These are phyloP conservation scores for Pythium apleroticum DNA, from an alignment of 352 stramenopile species.

Conservation along the genomic window DNA sequence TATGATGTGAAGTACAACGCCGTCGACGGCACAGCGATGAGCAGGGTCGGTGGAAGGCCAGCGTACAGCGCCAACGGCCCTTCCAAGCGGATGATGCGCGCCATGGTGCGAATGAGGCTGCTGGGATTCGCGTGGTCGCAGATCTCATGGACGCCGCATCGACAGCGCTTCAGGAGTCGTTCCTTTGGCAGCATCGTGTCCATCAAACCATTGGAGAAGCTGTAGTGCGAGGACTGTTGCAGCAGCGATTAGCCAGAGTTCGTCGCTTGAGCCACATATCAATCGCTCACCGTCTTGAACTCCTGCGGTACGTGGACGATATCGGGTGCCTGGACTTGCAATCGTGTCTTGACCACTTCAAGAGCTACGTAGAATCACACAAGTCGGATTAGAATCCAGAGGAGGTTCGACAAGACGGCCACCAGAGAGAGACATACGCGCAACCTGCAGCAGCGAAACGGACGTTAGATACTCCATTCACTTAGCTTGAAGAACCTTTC, in stretches of 20 bases:
- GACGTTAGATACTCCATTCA: constrained; percentile 1
- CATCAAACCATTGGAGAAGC: constrained; percentile 80
- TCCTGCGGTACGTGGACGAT: constrained; percentile 48
- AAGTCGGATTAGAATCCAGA: constrained; percentile 5
- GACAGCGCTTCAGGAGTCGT: constrained; percentile 48
- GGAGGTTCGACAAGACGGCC: background rate
- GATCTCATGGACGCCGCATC: constrained; percentile 49
- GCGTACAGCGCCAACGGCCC: constrained; percentile 69
- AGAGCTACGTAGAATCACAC: constrained; percentile 41
- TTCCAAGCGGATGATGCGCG: constrained; percentile 60
- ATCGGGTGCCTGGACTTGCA: constrained; percentile 72
- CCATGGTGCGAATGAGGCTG: constrained; percentile 66
- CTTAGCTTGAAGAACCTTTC: background rate
- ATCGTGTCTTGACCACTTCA: constrained; percentile 84
- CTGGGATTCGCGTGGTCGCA: constrained; percentile 37
- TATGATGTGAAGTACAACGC: constrained; percentile 95
- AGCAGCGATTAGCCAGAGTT: background rate
- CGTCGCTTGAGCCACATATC: background rate
- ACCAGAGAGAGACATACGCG: constrained; percentile 41
- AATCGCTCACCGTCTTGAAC: constrained; percentile 42
- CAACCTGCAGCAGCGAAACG: constrained; percentile 41
- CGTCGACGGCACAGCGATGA: constrained; percentile 92
- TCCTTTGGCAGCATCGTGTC: constrained; percentile 80
- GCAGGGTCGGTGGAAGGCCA: constrained; percentile 85
- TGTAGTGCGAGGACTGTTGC: constrained; percentile 63